Conservation (phyloP, 1,139 yeast genomes). For the Insectozyma bohioensis region DNA sequence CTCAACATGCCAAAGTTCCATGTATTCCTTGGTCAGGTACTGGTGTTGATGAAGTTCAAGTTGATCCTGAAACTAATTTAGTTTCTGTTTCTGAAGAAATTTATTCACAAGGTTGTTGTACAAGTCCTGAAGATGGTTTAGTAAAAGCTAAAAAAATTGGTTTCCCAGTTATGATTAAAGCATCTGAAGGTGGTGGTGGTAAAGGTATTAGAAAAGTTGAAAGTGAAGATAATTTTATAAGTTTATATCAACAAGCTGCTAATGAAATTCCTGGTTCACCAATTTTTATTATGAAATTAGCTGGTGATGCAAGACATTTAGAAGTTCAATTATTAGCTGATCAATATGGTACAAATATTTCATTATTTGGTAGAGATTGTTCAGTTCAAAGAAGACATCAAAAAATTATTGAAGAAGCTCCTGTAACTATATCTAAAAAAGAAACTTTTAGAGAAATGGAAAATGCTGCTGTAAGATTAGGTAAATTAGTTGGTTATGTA, state of each 20-base stretch:
- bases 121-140: constrained; percentile 84
- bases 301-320: constrained; percentile 93
- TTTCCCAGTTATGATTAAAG: constrained; percentile 94
- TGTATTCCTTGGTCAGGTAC: constrained; percentile 99
- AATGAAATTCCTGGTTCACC: constrained; percentile 97
- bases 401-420: constrained; percentile 95
- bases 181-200: constrained; percentile 99
- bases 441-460: constrained; percentile 91
- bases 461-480: constrained; percentile 94
- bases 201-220: constrained; percentile 96
- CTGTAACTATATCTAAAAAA: constrained; percentile 87
- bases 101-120: constrained; percentile 86
- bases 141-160: constrained; percentile 82
- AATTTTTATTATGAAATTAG: constrained; percentile 89
- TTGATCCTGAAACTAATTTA: constrained; percentile 67
- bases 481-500: constrained; percentile 94
- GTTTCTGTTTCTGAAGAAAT: constrained; percentile 86
- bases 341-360: constrained; percentile 92
- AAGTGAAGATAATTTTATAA: constrained; percentile 64
- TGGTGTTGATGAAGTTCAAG: constrained; percentile 78
- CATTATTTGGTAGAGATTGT: constrained; percentile 94
- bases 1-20: constrained; percentile 97
- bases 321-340: constrained; percentile 94
- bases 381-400: constrained; percentile 98
- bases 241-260: constrained; percentile 83